phyloP scores from a whole-genome alignment of 768 basidiomycete genomes.

The Podaxis sp. region DNA sequence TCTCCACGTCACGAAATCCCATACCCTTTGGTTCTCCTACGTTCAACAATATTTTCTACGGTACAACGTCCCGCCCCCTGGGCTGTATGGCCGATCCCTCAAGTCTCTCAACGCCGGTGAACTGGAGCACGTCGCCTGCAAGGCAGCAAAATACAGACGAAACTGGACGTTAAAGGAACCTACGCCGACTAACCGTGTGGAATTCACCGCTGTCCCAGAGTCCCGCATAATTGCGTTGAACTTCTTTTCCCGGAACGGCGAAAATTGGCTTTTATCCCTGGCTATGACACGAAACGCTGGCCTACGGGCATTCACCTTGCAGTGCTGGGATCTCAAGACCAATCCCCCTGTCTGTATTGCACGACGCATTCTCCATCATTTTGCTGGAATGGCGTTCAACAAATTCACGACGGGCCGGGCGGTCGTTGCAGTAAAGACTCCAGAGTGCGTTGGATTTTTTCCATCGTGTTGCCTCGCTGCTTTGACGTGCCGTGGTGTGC shows the following conservation, averaged over 20 bases:
- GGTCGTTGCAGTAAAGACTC: constrained; percentile 42
- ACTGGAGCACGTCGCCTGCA: constrained; percentile 42
- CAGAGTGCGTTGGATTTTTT: constrained; percentile 31
- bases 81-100: constrained; percentile 30
- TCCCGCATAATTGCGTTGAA: constrained; percentile 43
- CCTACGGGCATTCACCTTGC: constrained; percentile 35
- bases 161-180: constrained; percentile 53
- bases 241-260: constrained; percentile 44
- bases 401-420: constrained; percentile 30
- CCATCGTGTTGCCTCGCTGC: constrained; percentile 3
- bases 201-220: constrained; percentile 17
- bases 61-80: constrained; percentile 47
- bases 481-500: constrained; percentile 7
- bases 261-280: constrained; percentile 49
- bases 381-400: constrained; percentile 49
- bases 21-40: constrained; percentile 49
- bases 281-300: constrained; percentile 23
- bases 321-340: constrained; percentile 55
- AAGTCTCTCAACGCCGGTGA: constrained; percentile 37
- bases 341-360: constrained; percentile 42
- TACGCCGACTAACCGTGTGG: constrained; percentile 19
- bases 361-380: constrained; percentile 31
- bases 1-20: constrained; percentile 40
- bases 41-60: constrained; percentile 41
- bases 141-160: constrained; percentile 41